These are phyloP conservation scores for Ophiostoma sp. DNA, from an alignment of 2,329 filamentous ascomycete genomes.

Conservation along the genomic window DNA sequence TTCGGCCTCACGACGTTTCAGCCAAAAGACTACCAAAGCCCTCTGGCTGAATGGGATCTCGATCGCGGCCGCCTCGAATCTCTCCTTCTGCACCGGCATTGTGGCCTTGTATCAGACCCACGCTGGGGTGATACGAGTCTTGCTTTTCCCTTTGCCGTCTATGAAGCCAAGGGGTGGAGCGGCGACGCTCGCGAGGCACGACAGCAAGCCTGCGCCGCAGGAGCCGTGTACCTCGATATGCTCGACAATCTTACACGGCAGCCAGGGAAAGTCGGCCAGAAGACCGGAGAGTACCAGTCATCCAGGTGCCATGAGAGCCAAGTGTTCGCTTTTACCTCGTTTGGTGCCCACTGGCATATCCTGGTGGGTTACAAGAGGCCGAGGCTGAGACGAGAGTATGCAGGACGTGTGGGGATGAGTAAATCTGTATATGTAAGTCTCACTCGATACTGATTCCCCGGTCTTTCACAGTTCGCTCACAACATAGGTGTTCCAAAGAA, in stretches of 20 bases:
- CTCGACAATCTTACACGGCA: slow-evolving; percentile 11
- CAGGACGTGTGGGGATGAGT: slow-evolving; percentile 1
- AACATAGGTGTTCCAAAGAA: slow-evolving; percentile 7
- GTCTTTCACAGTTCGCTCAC: slow-evolving; percentile 3
- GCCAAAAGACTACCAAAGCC: slow-evolving; percentile 7
- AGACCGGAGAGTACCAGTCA: not conserved
- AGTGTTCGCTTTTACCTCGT: slow-evolving; percentile 11
- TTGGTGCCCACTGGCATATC: slow-evolving; percentile 13
- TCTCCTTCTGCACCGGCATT: slow-evolving; percentile 7
- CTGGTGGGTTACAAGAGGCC: slow-evolving; percentile 10
- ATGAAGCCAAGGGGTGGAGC: slow-evolving; percentile 12
- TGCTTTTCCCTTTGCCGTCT: slow-evolving; percentile 14
- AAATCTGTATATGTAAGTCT: slow-evolving; percentile 15
- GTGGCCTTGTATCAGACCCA: slow-evolving; percentile 8
- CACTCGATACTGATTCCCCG: not conserved
- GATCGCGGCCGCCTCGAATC: slow-evolving; percentile 7
- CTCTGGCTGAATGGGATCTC: slow-evolving; percentile 8
- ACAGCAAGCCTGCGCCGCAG: slow-evolving; percentile 8
- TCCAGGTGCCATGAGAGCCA: not conserved
- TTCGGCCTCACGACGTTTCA: slow-evolving; percentile 14
- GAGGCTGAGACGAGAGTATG: slow-evolving; percentile 12
- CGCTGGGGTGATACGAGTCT: slow-evolving; percentile 1
- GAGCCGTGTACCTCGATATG: slow-evolving; percentile 14
- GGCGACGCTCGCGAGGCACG: slow-evolving; percentile 11
- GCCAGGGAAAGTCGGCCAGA: slow-evolving; percentile 8